Evolutionary conservation across 1,284 basidiomycete species (phyloP).

Genomic region (Waitea zeae): DNA sequence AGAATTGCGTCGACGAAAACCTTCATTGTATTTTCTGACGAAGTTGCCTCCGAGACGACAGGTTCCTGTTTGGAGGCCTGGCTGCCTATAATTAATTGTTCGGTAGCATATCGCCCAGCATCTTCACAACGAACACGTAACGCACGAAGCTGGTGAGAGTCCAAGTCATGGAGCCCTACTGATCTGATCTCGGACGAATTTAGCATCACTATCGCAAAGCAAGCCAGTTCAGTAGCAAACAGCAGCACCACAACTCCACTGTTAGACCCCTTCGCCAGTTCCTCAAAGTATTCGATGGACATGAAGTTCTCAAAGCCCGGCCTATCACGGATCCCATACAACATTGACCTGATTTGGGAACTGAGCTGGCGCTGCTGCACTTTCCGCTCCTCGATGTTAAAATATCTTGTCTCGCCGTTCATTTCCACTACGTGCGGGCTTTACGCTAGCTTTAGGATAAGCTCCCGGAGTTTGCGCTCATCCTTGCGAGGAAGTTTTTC

Average conservation of each 20-base stretch:
- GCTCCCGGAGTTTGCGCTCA: background rate
- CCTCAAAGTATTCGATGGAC: background rate
- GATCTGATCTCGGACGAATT: background rate
- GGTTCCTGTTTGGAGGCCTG: background rate
- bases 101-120: background rate
- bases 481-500: background rate
- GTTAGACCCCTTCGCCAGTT: background rate
- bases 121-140: background rate
- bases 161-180: background rate
- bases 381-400: background rate
- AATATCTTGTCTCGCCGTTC: too few relatives aligned
- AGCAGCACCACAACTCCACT: background rate
- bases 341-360: background rate
- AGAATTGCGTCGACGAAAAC: background rate
- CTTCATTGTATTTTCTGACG: background rate
- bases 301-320: background rate
- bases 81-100: background rate
- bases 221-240: background rate
- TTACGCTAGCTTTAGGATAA: background rate
- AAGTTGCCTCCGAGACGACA: background rate
- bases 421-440: too few relatives aligned
- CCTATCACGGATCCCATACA: background rate
- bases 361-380: background rate
- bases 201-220: background rate
- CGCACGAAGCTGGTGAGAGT: background rate